Percentiles rank a stretch among this genome's conserved stretches.
phyloP scores from a whole-genome alignment of 208 protist species.

The Leishmania lainsoni region DNA sequence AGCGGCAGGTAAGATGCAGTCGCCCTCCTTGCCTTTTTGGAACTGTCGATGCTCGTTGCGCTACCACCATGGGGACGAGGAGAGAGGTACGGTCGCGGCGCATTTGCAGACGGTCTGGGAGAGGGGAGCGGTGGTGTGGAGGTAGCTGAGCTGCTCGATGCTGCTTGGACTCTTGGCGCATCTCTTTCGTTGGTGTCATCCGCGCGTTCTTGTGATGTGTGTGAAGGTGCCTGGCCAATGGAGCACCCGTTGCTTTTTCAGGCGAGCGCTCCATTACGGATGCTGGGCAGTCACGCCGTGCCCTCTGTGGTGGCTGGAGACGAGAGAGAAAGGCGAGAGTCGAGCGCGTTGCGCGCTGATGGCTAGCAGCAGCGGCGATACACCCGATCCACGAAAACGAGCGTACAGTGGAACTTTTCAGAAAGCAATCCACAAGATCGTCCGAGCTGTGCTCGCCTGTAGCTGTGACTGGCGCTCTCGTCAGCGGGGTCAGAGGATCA shows the following conservation, averaged over 20 bases:
- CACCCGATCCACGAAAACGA: constrained; percentile 25
- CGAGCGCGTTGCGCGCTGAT: constrained; percentile 13
- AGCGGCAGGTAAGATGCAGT: background rate
- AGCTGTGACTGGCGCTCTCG: background rate
- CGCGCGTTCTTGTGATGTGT: background rate
- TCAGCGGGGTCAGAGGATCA: background rate
- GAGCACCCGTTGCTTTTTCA: background rate
- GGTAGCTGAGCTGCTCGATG: background rate
- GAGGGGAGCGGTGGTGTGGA: background rate
- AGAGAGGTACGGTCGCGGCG: constrained; percentile 1
- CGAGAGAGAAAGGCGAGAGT: constrained; percentile 19
- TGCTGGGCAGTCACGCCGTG: background rate
- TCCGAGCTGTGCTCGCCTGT: background rate
- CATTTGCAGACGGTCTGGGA: background rate
- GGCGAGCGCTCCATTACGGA: background rate
- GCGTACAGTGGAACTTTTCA: background rate
- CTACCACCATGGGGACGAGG: background rate
- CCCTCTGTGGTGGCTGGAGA: background rate
- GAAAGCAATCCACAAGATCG: background rate
- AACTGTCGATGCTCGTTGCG: background rate
- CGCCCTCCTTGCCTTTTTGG: background rate
- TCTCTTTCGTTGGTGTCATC: background rate
- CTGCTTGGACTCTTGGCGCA: background rate
- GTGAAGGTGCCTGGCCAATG: background rate
- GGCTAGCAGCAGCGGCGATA: constrained; percentile 9